phyloP scores from a whole-genome alignment of 345 rosid genomes.

The Lepidium sativum region DNA sequence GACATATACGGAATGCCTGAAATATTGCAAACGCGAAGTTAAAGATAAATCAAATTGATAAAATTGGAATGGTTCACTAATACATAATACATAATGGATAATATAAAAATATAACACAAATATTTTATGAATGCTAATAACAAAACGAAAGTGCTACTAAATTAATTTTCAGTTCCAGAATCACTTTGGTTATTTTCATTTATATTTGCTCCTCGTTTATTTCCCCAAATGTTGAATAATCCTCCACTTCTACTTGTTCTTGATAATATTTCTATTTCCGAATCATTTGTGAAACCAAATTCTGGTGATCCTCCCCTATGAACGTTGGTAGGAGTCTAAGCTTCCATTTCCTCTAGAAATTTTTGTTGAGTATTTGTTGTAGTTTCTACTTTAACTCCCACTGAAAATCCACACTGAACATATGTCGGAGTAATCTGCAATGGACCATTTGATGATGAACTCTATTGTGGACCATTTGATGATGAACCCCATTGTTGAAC shows the following conservation, averaged over 20 bases:
- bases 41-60: no score
- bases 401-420: background rate
- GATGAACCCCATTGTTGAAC: background rate
- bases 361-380: background rate
- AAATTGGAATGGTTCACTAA: background rate
- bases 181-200: background rate
- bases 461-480: background rate
- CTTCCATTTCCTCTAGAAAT: background rate
- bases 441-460: background rate
- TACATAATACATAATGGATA: no score
- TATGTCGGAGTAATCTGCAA: no score
- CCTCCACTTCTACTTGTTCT: background rate
- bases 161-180: background rate
- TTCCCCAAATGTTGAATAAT: background rate
- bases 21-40: no score
- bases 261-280: no score
- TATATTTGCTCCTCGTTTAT: background rate
- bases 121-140: background rate
- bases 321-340: background rate
- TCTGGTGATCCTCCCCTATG: no score
- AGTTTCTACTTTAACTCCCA: background rate
- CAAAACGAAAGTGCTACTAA: background rate
- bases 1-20: no score
- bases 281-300: no score
- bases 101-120: background rate